Evolutionary conservation across 129 eudicot genomes (phyloP).

Genomic region (Glebionis coronaria): DNA sequence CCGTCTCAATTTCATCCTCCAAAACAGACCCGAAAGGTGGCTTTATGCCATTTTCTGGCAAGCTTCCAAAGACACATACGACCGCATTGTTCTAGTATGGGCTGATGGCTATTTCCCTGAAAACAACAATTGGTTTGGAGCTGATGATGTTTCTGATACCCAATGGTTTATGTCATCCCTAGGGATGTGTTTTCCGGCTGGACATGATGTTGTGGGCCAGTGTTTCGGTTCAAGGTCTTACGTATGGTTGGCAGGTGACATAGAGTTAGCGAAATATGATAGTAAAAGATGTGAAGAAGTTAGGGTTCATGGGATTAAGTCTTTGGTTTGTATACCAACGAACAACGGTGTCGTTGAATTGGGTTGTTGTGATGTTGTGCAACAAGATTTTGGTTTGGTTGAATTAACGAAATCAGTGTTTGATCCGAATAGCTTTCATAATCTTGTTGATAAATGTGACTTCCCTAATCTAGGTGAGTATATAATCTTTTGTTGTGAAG

Average conservation of each 20-base stretch:
- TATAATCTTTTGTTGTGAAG: background rate
- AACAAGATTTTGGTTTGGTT: too few species aligned
- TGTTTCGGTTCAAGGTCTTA: constrained; percentile 35
- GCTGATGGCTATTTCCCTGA: constrained; percentile 43
- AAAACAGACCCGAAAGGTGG: too few species aligned
- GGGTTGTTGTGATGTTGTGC: too few species aligned
- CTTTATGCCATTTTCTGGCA: constrained; percentile 52
- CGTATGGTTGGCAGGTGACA: too few species aligned
- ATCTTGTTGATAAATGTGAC: constrained; percentile 18
- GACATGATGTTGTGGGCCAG: constrained; percentile 33
- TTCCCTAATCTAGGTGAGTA: constrained; percentile 25
- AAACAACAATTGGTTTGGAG: constrained; percentile 18
- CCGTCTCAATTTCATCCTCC: too few species aligned
- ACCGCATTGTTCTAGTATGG: constrained; percentile 37
- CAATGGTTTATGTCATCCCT: constrained; percentile 45
- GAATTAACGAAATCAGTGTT: constrained; percentile 35
- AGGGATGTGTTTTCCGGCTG: too few species aligned
- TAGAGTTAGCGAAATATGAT: too few species aligned
- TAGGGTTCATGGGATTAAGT: too few species aligned
- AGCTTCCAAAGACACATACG: constrained; percentile 29
- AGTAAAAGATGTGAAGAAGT: too few species aligned
- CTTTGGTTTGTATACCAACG: too few species aligned
- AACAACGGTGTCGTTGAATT: too few species aligned
- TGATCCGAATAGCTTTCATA: constrained; percentile 16
- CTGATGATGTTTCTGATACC: constrained; percentile 25